These are phyloP conservation scores for Trypanosoma brucei DNA, from an alignment of 208 protist genomes.

Conservation along the genomic window DNA sequence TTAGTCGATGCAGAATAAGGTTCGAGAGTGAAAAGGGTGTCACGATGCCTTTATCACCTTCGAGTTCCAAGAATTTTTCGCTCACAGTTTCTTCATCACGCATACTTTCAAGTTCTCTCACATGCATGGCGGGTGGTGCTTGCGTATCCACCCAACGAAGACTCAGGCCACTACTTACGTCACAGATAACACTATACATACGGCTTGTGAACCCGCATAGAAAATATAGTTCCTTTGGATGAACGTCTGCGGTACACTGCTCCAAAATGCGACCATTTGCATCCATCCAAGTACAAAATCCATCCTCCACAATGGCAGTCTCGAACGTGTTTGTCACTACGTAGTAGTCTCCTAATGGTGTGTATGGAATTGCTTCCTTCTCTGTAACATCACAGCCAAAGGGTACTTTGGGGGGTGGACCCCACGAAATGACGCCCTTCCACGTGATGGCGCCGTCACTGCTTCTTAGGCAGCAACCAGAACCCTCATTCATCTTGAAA, in stretches of 20 bases:
- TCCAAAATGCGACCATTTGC: slow-evolving; percentile 60
- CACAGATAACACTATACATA: slow-evolving; percentile 25
- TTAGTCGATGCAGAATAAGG: slow-evolving; percentile 30
- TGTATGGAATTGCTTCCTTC: slow-evolving; percentile 19
- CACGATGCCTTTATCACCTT: not conserved
- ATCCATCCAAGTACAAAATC: slow-evolving; percentile 75
- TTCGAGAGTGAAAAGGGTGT: slow-evolving; percentile 19
- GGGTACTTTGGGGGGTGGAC: slow-evolving; percentile 28
- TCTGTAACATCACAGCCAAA: slow-evolving; percentile 12
- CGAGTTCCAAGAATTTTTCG: slow-evolving; percentile 6
- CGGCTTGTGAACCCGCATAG: slow-evolving; percentile 30
- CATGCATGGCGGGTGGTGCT: slow-evolving; percentile 10
- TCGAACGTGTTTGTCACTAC: slow-evolving; percentile 68
- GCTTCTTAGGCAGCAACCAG: slow-evolving; percentile 58
- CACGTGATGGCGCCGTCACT: slow-evolving; percentile 28
- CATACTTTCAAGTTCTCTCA: slow-evolving; percentile 18
- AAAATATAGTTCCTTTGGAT: slow-evolving; percentile 36
- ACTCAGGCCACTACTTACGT: slow-evolving; percentile 13
- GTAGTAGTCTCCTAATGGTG: slow-evolving; percentile 51
- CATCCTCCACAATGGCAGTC: slow-evolving; percentile 61
- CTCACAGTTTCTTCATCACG: slow-evolving; percentile 4
- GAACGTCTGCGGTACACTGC: slow-evolving; percentile 47
- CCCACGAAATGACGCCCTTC: slow-evolving; percentile 44
- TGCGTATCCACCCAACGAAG: slow-evolving; percentile 25
- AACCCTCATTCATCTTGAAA: slow-evolving; percentile 66